Evolutionary conservation across 1,139 yeast species (phyloP), one percentile per base, ranked within the genome.

Genomic region (Protomyces gravidus): DNA sequence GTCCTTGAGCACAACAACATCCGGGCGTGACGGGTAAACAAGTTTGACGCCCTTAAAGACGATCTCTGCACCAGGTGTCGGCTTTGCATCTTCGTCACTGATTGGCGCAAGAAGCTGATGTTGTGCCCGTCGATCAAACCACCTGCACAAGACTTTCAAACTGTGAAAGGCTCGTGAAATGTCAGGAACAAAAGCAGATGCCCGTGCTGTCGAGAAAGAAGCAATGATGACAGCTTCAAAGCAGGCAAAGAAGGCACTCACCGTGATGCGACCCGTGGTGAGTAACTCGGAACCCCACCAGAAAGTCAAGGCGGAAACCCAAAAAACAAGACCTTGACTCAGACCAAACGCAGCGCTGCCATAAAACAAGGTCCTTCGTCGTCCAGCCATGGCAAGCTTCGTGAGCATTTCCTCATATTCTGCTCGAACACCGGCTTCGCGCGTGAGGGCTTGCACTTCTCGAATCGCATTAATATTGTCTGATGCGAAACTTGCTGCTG

Each of bases 1-100:
- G 30, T 81, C 77, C 39, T 78, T 76, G 70, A 90, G 89, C n/a
- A 90, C 84, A 21, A 75, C 72, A 56, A 83, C 78, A 50, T 85
- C 81, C 2, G 90, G 87, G 64, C 97, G 80, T 1, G 96, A 86
- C 15, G 97, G 97, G 70, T 90, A 90, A 21, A 81, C 73, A 71
- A 90, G 89, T 17, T 78, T 72, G 42, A 89, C 84, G 64, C 85
- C 75, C 45, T 80, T 77, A 68, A 89, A 85, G 53, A 73, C 78
- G 68, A 90, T 71, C 0, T 73, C 70, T 0, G 76, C 65, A 23
- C 75, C 75, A n/a, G 67, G 68, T 13, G 62, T 63, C 17, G 67
- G 63, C 26, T 57, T 57, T 58, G 71, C 68, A 15, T 78, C 70
- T 0, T 81, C 72, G 39, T 78, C 75, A 0, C 79, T 81, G 42